Conservation (phyloP, 2,329 filamentous ascomycete genomes). For the Apiospora marii region DNA sequence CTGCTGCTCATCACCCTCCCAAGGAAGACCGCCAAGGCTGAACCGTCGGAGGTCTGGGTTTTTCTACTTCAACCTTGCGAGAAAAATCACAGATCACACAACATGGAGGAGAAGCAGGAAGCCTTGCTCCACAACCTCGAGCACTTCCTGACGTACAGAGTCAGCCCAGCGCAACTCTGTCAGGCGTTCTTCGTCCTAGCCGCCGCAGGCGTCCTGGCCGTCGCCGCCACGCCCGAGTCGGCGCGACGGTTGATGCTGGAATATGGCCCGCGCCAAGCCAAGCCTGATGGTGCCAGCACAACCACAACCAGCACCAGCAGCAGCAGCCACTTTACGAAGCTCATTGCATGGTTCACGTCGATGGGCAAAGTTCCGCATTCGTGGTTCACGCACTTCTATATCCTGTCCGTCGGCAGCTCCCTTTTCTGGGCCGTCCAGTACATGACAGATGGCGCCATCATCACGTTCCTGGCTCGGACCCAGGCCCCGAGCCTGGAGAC, state of each 20-base stretch:
- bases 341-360: constrained; percentile 47
- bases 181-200: constrained; percentile 57
- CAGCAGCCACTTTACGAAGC: constrained; percentile 32
- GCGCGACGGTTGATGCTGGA: constrained; percentile 20
- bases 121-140: constrained; percentile 9
- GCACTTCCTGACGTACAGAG: constrained; percentile 22
- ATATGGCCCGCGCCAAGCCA: constrained; percentile 20
- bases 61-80: background rate
- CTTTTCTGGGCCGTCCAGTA: constrained; percentile 78
- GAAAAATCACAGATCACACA: background rate
- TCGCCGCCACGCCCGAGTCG: constrained; percentile 53
- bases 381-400: constrained; percentile 92
- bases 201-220: constrained; percentile 48
- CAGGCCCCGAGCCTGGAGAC: constrained; percentile 39
- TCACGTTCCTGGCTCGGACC: constrained; percentile 56
- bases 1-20: background rate
- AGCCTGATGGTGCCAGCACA: background rate
- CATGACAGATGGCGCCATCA: constrained; percentile 58
- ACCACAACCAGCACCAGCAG: background rate
- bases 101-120: background rate
- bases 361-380: constrained; percentile 76
- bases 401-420: constrained; percentile 73
- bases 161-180: constrained; percentile 45
- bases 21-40: background rate
- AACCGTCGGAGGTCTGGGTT: background rate